A percentile compares a stretch with the other conserved stretches of the same genome.
phyloP scores from a whole-genome alignment of 371 early-diverging fungal species.

The Gilbertella persicaria region DNA sequence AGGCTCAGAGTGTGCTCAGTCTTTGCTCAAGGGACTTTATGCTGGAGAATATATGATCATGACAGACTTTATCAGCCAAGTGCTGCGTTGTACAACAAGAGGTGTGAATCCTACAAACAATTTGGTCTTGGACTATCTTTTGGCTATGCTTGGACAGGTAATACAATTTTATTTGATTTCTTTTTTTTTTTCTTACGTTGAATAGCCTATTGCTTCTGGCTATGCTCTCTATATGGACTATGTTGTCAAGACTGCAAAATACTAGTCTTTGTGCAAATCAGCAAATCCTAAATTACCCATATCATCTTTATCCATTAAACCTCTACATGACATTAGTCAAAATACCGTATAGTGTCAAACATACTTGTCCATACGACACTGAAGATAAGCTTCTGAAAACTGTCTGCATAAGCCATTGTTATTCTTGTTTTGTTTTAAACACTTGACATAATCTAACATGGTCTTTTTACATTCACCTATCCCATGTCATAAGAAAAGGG shows the following conservation, averaged over 20 bases:
- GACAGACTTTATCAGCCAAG: conserved; percentile 50
- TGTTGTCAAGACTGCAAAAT: conserved; percentile 29
- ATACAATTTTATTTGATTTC: conserved; percentile 1
- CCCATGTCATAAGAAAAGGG: not conserved
- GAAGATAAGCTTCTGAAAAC: conserved; percentile 69
- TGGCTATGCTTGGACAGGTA: conserved; percentile 47
- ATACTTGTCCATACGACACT: conserved; percentile 86
- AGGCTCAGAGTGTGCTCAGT: conserved; percentile 64
- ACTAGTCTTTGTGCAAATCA: conserved; percentile 26
- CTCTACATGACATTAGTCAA: conserved; percentile 34
- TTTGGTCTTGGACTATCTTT: conserved; percentile 37
- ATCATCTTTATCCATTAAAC: conserved; percentile 71
- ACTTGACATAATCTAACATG: conserved; percentile 75
- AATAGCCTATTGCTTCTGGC: conserved; percentile 44
- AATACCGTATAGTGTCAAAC: no score
- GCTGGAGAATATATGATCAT: conserved; percentile 55
- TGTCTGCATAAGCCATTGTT: conserved; percentile 69
- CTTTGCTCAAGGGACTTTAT: conserved; percentile 53
- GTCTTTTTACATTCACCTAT: conserved; percentile 71
- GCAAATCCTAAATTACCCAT: conserved; percentile 74
- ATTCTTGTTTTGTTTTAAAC: conserved; percentile 70
- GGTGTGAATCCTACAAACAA: conserved; percentile 51
- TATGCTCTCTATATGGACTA: conserved; percentile 50
- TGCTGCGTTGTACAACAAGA: conserved; percentile 50
- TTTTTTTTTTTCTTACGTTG: conserved; percentile 3